These are phyloP conservation scores for Sclerotinia glacialis DNA, from an alignment of 2,329 filamentous ascomycete genomes.

Conservation along the genomic window DNA sequence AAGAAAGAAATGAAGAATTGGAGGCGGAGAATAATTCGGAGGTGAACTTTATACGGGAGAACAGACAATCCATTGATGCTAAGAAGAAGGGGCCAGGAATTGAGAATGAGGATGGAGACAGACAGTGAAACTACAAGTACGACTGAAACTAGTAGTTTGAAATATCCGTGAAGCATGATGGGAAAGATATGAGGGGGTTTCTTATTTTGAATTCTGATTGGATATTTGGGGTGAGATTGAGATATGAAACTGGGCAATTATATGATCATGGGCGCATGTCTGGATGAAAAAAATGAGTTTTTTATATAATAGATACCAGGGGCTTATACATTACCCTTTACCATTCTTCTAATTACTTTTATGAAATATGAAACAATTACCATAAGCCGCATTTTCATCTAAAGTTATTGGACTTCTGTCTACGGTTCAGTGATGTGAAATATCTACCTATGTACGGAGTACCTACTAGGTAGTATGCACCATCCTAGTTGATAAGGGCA, in stretches of 20 bases:
- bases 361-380: neutral
- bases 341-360: neutral
- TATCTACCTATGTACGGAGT: neutral
- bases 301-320: constrained; percentile 9
- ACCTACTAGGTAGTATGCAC: too few relatives aligned
- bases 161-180: too few relatives aligned
- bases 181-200: neutral
- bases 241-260: neutral
- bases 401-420: neutral
- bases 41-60: neutral
- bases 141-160: neutral
- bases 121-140: neutral
- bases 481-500: neutral
- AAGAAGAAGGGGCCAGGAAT: too few relatives aligned
- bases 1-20: constrained; percentile 7
- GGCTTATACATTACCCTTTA: neutral
- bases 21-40: constrained; percentile 7
- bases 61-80: neutral
- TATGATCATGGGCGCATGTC: neutral
- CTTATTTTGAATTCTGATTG: neutral
- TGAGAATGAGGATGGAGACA: neutral
- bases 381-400: neutral
- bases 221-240: neutral
- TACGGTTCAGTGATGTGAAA: neutral
- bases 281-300: neutral